These are phyloP conservation scores for Schoenoplectus triqueter DNA, from an alignment of 202 grass and related monocot genomes.

Conservation along the genomic window DNA sequence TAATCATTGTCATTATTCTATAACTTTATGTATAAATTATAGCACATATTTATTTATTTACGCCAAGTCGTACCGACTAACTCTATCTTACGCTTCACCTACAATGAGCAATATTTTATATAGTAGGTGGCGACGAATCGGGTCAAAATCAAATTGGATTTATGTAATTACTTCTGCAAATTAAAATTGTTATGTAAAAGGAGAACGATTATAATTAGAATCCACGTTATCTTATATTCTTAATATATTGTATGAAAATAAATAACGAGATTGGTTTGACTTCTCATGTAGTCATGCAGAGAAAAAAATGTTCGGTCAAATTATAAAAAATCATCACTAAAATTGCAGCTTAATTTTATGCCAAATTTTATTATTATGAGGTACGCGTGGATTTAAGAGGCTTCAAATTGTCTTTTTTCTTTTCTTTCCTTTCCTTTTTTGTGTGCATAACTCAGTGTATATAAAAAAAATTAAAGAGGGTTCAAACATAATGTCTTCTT, in stretches of 20 bases:
- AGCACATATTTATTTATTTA: background rate
- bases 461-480: no score
- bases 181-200: background rate
- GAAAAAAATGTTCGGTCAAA: background rate
- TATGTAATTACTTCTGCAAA: background rate
- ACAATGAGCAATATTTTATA: background rate
- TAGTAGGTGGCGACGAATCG: background rate
- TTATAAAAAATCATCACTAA: background rate
- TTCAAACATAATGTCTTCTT: no score
- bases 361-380: background rate
- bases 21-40: no score
- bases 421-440: background rate
- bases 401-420: background rate
- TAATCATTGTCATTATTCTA: no score
- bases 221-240: background rate
- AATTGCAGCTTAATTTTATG: background rate
- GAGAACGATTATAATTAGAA: background rate
- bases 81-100: background rate
- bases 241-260: background rate
- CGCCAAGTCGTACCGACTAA: background rate
- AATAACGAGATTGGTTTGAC: background rate
- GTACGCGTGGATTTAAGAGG: background rate
- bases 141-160: background rate
- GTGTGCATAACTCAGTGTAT: no score
- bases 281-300: background rate